phyloP scores from a whole-genome alignment of 352 stramenopile genomes.

The Pythium pyrilobum region DNA sequence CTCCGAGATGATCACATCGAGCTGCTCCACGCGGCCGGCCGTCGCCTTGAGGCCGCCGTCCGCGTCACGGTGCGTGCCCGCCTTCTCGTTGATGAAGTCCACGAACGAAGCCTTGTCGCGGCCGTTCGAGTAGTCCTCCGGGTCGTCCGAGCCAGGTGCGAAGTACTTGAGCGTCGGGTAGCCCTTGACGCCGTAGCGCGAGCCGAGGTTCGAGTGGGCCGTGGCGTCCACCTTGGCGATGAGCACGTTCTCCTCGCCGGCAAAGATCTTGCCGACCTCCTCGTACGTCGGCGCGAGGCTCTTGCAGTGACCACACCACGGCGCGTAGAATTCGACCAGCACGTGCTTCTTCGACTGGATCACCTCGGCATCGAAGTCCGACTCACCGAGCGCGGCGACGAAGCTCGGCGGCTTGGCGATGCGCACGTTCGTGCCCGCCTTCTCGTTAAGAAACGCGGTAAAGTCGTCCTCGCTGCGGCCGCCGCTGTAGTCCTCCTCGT shows the following conservation, averaged over 20 bases:
- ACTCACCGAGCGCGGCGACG: slow-evolving; percentile 49
- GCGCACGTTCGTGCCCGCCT: slow-evolving; percentile 66
- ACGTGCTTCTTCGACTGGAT: slow-evolving; percentile 81
- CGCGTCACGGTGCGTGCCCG: slow-evolving; percentile 74
- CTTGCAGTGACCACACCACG: slow-evolving; percentile 95
- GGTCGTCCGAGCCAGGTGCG: slow-evolving; percentile 61
- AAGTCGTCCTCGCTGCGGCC: slow-evolving; percentile 85
- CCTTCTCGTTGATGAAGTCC: slow-evolving; percentile 89
- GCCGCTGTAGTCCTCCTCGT: slow-evolving; percentile 82
- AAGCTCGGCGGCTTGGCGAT: slow-evolving; percentile 65
- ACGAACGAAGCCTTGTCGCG: slow-evolving; percentile 85
- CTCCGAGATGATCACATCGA: slow-evolving; percentile 80
- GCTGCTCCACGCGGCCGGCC: slow-evolving; percentile 74
- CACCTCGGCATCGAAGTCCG: slow-evolving; percentile 75
- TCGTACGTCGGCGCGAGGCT: slow-evolving; percentile 86
- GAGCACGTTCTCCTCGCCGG: slow-evolving; percentile 71
- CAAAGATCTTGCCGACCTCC: slow-evolving; percentile 68
- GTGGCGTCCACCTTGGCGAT: slow-evolving; percentile 83
- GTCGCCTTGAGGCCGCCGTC: slow-evolving; percentile 65
- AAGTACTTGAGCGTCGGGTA: slow-evolving; percentile 94
- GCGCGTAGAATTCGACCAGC: slow-evolving; percentile 93
- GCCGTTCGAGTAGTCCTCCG: slow-evolving; percentile 81
- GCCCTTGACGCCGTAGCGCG: slow-evolving; percentile 82
- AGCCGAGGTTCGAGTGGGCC: slow-evolving; percentile 49
- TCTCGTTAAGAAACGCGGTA: slow-evolving; percentile 67